Conservation (phyloP, 192 early-diverging fungal species). For the Lobosporangium transversale region DNA sequence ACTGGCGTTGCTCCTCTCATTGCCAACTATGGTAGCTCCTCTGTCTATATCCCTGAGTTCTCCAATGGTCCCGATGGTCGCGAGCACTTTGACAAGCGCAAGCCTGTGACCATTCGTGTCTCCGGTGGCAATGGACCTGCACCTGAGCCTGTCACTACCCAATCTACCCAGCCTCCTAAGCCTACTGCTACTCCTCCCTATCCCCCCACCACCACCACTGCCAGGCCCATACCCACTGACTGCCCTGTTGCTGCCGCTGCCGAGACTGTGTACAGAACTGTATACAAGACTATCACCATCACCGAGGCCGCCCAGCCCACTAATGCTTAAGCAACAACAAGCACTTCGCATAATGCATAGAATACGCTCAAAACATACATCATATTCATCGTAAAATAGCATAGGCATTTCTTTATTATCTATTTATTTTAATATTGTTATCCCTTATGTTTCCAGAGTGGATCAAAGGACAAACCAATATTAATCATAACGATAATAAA, state of each 20-base stretch:
- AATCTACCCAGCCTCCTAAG: not conserved
- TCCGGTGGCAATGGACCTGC: not conserved
- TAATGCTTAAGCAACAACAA: not conserved
- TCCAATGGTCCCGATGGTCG: conserved; percentile 34
- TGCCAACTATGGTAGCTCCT: conserved; percentile 41
- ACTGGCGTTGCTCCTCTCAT: conserved; percentile 51
- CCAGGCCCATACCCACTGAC: conserved; percentile 2
- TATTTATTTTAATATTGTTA: not conserved
- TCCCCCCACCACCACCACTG: not conserved
- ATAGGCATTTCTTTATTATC: not conserved
- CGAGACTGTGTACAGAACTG: too few species aligned
- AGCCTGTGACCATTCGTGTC: conserved; percentile 13
- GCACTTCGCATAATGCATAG: not conserved
- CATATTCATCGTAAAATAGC: not conserved
- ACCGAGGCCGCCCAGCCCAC: not conserved
- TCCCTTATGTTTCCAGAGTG: not conserved
- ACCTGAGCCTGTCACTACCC: not conserved
- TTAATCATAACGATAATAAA: too few species aligned
- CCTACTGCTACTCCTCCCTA: not conserved
- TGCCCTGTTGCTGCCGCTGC: not conserved
- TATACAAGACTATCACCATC: too few species aligned
- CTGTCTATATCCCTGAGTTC: conserved; percentile 53
- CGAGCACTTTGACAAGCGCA: conserved; percentile 17
- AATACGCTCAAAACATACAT: not conserved
- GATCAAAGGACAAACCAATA: not conserved